phyloP scores from a whole-genome alignment of 345 rosid species.

The Abelmoschus esculentus region DNA sequence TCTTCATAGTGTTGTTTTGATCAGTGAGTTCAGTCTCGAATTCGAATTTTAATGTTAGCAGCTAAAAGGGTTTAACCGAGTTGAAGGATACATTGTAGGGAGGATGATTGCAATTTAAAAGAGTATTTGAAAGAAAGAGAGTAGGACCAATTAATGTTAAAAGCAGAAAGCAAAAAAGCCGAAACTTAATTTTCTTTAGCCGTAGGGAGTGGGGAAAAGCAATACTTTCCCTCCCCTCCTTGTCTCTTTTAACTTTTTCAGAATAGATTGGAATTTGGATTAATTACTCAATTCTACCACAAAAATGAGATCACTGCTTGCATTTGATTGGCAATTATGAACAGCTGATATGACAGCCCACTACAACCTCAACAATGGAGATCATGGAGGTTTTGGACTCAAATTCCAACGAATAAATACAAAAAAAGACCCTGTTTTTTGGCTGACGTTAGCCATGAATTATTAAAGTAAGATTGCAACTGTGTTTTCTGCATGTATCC shows the following conservation, averaged over 20 bases:
- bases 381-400: slow-evolving; percentile 8
- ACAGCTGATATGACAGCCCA: background rate
- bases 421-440: background rate
- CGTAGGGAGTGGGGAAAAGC: too few relatives aligned
- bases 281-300: background rate
- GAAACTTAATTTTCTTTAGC: too few relatives aligned
- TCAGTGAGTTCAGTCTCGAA: too few relatives aligned
- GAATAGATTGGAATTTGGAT: background rate
- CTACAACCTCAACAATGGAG: background rate
- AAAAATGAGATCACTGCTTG: background rate
- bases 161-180: too few relatives aligned
- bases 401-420: background rate
- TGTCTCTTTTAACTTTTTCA: background rate
- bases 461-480: background rate
- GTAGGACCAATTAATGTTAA: too few relatives aligned
- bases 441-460: background rate
- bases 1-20: too few relatives aligned
- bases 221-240: background rate
- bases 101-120: too few relatives aligned
- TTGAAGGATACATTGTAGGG: too few relatives aligned
- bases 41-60: too few relatives aligned
- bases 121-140: too few relatives aligned
- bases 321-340: background rate
- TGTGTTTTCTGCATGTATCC: background rate
- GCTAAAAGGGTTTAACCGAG: too few relatives aligned